These are phyloP conservation scores for Scutellaria baicalensis DNA, from an alignment of 257 asterid genomes.

Conservation along the genomic window DNA sequence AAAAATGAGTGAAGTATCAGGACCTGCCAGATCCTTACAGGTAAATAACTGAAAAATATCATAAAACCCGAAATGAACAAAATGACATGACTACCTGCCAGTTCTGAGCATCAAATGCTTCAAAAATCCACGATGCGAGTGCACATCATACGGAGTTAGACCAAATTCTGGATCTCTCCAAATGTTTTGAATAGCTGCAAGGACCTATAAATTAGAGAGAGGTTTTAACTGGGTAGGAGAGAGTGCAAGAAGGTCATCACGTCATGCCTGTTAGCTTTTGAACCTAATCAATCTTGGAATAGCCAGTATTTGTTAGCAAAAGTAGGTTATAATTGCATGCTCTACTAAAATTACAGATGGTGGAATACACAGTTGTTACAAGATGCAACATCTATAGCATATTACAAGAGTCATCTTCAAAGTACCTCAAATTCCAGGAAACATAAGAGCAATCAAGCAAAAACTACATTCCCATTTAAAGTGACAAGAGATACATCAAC, in stretches of 20 bases:
- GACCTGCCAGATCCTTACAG: not conserved
- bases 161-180: conserved; percentile 71
- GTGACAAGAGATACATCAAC: not conserved
- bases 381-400: not conserved
- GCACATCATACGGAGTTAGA: conserved; percentile 78
- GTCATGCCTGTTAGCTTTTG: not conserved
- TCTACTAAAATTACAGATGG: not conserved
- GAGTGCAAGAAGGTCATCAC: not conserved
- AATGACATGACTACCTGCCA: conserved; percentile 60
- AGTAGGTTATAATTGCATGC: not conserved
- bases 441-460: not conserved
- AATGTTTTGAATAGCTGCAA: conserved; percentile 76
- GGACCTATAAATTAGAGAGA: conserved; percentile 69
- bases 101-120: conserved; percentile 92
- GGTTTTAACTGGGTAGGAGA: conserved; percentile 19
- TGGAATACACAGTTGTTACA: not conserved
- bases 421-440: not conserved
- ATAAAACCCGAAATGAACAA: not conserved
- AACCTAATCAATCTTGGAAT: not conserved
- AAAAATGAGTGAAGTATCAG: not conserved
- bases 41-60: not conserved
- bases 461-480: not conserved
- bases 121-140: conserved; percentile 81
- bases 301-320: not conserved
- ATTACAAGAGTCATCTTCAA: not conserved